These are phyloP conservation scores for Naganishia vaughanmartiniae DNA, from an alignment of 768 basidiomycete species.

Conservation along the genomic window DNA sequence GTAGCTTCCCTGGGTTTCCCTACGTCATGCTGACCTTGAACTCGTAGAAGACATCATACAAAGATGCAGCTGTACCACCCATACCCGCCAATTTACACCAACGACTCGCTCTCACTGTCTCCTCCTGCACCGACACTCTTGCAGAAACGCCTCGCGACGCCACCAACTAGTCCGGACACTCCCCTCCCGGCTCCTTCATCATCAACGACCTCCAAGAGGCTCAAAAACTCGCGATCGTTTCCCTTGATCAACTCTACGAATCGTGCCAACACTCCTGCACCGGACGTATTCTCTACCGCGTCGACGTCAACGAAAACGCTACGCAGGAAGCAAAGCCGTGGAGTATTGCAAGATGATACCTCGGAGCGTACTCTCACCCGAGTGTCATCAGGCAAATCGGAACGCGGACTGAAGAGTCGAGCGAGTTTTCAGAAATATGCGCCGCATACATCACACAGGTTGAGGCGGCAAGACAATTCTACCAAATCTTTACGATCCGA, in stretches of 20 bases:
- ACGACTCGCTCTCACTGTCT: constrained; percentile 17
- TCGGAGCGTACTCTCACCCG: neutral
- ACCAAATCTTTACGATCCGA: neutral
- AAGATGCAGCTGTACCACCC: constrained; percentile 23
- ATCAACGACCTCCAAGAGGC: constrained; percentile 4
- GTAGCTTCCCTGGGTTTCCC: neutral
- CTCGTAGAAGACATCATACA: constrained; percentile 16
- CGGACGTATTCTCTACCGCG: neutral
- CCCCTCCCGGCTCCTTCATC: neutral
- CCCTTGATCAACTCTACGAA: constrained; percentile 8
- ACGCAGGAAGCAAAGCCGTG: constrained; percentile 17
- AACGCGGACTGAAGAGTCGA: constrained; percentile 6
- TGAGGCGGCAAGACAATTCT: constrained; percentile 10
- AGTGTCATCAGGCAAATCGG: neutral
- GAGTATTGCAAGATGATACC: constrained; percentile 2
- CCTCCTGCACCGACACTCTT: constrained; percentile 11
- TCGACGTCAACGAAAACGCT: neutral
- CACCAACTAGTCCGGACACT: constrained; percentile 15
- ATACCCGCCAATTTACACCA: constrained; percentile 5
- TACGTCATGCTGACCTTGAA: neutral
- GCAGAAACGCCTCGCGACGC: constrained; percentile 15
- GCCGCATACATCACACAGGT: neutral
- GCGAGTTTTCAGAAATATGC: constrained; percentile 15
- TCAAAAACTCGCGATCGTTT: constrained; percentile 11
- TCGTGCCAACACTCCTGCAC: neutral